Conservation (phyloP, 192 early-diverging fungal genomes). For the Coemansia umbellata region DNA sequence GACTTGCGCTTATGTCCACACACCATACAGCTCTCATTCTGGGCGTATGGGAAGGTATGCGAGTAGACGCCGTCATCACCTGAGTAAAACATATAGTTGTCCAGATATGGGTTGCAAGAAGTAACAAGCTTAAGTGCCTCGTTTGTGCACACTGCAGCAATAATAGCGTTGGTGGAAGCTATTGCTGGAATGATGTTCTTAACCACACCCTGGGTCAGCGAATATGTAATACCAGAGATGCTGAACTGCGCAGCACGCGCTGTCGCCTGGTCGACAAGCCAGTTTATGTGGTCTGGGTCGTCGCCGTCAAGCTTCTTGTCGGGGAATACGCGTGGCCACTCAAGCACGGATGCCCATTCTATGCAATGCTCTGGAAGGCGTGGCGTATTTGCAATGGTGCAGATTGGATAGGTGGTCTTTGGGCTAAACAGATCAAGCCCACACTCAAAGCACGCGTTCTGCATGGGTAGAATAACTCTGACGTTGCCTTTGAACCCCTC, state of each 20-base stretch:
- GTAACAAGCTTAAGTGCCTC: conserved; percentile 94
- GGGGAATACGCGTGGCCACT: conserved; percentile 82
- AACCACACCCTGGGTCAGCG: conserved; percentile 92
- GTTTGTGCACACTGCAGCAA: conserved; percentile 84
- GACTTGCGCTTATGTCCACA: conserved; percentile 66
- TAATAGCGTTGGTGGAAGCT: conserved; percentile 84
- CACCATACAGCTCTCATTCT: conserved; percentile 85
- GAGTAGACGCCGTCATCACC: conserved; percentile 91
- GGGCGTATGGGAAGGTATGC: conserved; percentile 79
- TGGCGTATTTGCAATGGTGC: conserved; percentile 98
- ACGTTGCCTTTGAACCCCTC: conserved; percentile 97
- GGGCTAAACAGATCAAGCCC: conserved; percentile 89
- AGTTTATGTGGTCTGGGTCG: conserved; percentile 71
- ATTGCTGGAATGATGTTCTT: conserved; percentile 99
- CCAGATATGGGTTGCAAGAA: conserved; percentile 65
- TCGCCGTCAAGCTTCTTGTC: conserved; percentile 76
- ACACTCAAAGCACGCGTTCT: conserved; percentile 94
- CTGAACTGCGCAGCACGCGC: conserved; percentile 74
- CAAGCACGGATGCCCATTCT: conserved; percentile 91
- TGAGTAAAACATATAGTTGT: conserved; percentile 97
- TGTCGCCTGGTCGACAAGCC: conserved; percentile 66
- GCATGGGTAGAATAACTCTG: conserved; percentile 81
- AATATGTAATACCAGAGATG: conserved; percentile 85
- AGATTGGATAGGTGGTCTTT: conserved; percentile 87
- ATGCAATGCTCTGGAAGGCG: conserved; percentile 98